Evolutionary conservation across 352 stramenopile species (phyloP).

Genomic region (Phytophthora citrophthora): DNA sequence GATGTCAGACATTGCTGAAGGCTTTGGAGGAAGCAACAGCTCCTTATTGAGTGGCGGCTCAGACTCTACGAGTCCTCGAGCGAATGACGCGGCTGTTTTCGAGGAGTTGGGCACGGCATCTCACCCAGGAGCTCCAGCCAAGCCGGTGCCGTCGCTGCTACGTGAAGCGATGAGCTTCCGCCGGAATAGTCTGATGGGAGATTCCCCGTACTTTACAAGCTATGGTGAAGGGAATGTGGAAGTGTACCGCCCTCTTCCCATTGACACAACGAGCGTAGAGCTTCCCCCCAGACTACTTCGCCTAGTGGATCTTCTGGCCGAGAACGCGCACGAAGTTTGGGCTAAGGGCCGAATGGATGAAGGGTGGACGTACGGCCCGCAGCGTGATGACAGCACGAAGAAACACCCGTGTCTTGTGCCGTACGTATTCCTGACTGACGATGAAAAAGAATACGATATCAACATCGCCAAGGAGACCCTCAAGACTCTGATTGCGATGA

Average conservation of each 20-base stretch:
- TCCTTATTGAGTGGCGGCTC: constrained; percentile 33
- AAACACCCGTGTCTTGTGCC: constrained; percentile 88
- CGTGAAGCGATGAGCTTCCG: constrained; percentile 82
- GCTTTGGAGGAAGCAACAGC: constrained; percentile 36
- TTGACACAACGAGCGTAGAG: constrained; percentile 77
- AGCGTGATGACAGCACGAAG: constrained; percentile 77
- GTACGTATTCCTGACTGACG: constrained; percentile 90
- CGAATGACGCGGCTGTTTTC: constrained; percentile 34
- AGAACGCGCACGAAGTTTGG: constrained; percentile 91
- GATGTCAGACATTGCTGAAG: constrained; percentile 59
- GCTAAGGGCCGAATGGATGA: constrained; percentile 88
- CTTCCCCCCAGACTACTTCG: constrained; percentile 67
- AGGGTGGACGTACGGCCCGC: constrained; percentile 85
- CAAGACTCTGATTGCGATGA: constrained; percentile 89
- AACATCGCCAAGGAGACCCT: constrained; percentile 90
- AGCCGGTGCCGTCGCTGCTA: constrained; percentile 61
- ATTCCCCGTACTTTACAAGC: constrained; percentile 77
- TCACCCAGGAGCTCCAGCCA: constrained; percentile 40
- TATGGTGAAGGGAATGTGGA: constrained; percentile 69
- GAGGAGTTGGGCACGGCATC: constrained; percentile 33
- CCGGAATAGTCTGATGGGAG: constrained; percentile 78
- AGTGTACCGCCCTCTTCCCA: constrained; percentile 75
- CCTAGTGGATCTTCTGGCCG: constrained; percentile 81
- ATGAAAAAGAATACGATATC: constrained; percentile 90
- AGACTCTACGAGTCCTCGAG: constrained; percentile 32